Evolutionary conservation across 2,329 filamentous ascomycete species (phyloP).

Genomic region (Paraconiothyrium sp.): DNA sequence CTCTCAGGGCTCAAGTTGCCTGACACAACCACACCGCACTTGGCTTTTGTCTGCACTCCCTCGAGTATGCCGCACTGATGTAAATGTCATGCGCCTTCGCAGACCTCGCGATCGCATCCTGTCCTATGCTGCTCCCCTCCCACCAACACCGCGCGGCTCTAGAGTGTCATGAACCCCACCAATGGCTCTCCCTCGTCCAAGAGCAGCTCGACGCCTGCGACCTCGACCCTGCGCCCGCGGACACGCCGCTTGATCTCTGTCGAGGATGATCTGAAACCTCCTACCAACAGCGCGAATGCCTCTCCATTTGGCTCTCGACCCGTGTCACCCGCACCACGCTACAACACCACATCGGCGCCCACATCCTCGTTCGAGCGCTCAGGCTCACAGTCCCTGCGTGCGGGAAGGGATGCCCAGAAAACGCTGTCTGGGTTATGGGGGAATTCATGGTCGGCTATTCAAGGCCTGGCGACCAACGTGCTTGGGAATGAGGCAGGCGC

Average conservation of each 20-base stretch:
- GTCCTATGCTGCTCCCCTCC: conserved; percentile 50
- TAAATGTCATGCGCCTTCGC: conserved; percentile 45
- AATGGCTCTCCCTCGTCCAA: conserved; percentile 52
- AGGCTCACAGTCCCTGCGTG: conserved; percentile 34
- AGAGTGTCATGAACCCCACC: conserved; percentile 52
- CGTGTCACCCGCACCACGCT: conserved; percentile 52
- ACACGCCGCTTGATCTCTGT: conserved; percentile 59
- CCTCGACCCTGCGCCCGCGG: conserved; percentile 57
- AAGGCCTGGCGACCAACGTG: conserved; percentile 60
- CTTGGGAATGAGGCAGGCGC: conserved; percentile 52
- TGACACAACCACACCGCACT: conserved; percentile 25
- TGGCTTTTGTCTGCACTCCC: conserved; percentile 18
- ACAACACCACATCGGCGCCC: conserved; percentile 40
- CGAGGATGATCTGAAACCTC: conserved; percentile 54
- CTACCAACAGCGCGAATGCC: conserved; percentile 44
- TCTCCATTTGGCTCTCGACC: conserved; percentile 53
- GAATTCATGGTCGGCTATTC: conserved; percentile 59
- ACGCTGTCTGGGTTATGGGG: conserved; percentile 58
- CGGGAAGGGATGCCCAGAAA: conserved; percentile 33
- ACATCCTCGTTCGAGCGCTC: conserved; percentile 36
- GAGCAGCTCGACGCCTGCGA: conserved; percentile 49
- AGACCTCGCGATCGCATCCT: conserved; percentile 31
- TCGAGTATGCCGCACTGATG: conserved; percentile 41
- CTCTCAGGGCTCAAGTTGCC: conserved; percentile 10
- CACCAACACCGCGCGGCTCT: conserved; percentile 44